Base-by-base conservation (phyloP, 306 rosid species). In the Vigna angularis region DNA sequence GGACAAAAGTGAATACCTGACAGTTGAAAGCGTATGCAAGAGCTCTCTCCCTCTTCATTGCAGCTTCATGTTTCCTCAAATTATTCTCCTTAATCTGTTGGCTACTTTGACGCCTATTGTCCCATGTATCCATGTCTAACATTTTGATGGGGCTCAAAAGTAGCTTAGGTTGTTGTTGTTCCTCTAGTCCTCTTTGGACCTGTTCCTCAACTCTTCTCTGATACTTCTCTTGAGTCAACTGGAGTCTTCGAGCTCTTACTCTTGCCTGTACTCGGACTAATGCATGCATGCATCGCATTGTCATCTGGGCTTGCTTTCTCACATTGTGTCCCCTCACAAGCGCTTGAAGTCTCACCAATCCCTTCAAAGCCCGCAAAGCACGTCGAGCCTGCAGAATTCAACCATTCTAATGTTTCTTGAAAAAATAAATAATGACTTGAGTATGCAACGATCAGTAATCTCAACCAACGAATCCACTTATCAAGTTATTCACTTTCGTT, bases 231-330 rank as follows among this genome's bases (percentile, higher is more conserved):
- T 82, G 77, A 17, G 88, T 77, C 74, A 95, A 64, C 47, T 88
- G 90, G 71, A 95, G 69, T 67, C 99, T 83, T 16, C 94, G 89
- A 18, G 94, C 94, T 42, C 93, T 85, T 11, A 95, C 97, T 84
- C 93, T 86, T 26, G 89, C 90, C 45, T 95, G 99, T 5, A 93
- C 99, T 1, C 99, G 78, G 2, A 95, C 99, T 22, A 95, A 73
- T 13, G 99, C 99, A 79, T 95, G 97, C 98, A 95, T 95, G 78
- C 99, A 93, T 7, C 97, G 85, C 99, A 95, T 95, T 45, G 99
- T 95, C 96, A 91, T 84, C 24, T 89, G 93, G 8, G 99, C 98
- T 88, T 95, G 99, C 85, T 93, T 95, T 14, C 99, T 66, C 48
- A 95, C 99, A 57, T 93, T 93, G 44, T 95, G 90, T 14, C 99